A percentile compares a stretch with the other conserved stretches of the same genome.
phyloP scores from a whole-genome alignment of 176 grass and related monocot genomes.

The Oryza glumipatula region DNA sequence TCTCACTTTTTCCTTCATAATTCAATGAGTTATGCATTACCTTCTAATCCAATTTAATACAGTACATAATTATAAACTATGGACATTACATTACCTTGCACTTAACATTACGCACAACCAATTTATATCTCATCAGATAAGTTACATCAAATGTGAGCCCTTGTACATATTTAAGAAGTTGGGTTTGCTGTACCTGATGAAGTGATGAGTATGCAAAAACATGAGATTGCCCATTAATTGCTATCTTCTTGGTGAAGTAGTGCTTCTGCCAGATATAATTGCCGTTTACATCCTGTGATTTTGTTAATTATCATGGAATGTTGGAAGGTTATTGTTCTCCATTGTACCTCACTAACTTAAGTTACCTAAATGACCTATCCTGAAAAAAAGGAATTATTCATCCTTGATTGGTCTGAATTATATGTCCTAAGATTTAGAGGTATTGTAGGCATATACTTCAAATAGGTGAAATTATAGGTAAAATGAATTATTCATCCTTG shows the following conservation, averaged over 20 bases:
- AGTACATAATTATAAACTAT: background rate
- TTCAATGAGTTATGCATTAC: background rate
- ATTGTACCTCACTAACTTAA: background rate
- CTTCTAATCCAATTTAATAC: background rate
- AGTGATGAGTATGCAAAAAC: background rate
- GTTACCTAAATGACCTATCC: background rate
- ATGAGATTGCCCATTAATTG: background rate
- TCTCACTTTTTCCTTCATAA: background rate
- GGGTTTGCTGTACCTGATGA: background rate
- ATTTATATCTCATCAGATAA: background rate
- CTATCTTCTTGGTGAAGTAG: background rate
- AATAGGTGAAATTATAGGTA: background rate
- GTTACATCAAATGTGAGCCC: background rate
- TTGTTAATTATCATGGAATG: slow-evolving; percentile 4
- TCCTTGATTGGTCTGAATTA: background rate
- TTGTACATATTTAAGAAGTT: slow-evolving; percentile 1
- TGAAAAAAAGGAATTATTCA: background rate
- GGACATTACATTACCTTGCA: background rate
- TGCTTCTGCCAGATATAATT: slow-evolving; percentile 3
- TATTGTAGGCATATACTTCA: background rate
- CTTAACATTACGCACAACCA: background rate
- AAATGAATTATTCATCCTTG: background rate
- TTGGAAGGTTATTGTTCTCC: slow-evolving; percentile 15
- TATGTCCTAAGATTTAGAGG: background rate
- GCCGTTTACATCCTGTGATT: background rate